Evolutionary conservation across 495 filamentous ascomycete species (phyloP), one percentile per base, ranked within the genome.

Genomic region (Aspergillus ostianus): DNA sequence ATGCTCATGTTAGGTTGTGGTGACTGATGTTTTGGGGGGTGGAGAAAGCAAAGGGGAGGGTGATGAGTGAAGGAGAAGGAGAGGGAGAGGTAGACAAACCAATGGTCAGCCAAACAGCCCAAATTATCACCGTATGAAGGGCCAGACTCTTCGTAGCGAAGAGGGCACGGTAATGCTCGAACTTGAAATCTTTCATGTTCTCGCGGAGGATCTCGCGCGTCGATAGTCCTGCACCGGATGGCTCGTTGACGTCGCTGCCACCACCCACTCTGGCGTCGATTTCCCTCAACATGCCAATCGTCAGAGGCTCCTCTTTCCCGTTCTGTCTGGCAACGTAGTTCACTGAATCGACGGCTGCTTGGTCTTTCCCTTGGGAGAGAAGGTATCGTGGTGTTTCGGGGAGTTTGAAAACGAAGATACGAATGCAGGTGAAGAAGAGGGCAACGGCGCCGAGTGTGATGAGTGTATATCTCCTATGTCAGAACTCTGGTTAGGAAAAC

Each of bases 331-430:
- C 68, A 52, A 75, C 65, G 32, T 71, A 62, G 49, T 73, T 73
- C 23, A 73, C 64, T 4, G 67, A 65, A 18, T 70, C 66, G 0
- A 75, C 70, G 13, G 69, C 69, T 5, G 65, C 70, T 29, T 69
- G 53, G 30, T 75, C 72, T 56, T 60, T 59, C 9, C 70, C 69
- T 32, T 67, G 62, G n/a, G 72, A 73, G 4, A 75, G 64, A 0
- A 73, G 65, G 20, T 68, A 75, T 17, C 70, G 56, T 3, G 70
- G 72, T 1, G 70, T 71, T 57, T 75, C 67, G 41, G 70, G 68
- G 4, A 75, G 57, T 13, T 64, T 73, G 67, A 75, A 71, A 6
- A 69, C 19, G 18, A 75, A 69, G 17, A 67, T 65, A 6, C 70
- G 72, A 48, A 71, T 58, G 30, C 69, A 64, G 4, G 66, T 71